Base-by-base conservation (phyloP, 768 basidiomycete genomes). In the Trametes meyenii region DNA sequence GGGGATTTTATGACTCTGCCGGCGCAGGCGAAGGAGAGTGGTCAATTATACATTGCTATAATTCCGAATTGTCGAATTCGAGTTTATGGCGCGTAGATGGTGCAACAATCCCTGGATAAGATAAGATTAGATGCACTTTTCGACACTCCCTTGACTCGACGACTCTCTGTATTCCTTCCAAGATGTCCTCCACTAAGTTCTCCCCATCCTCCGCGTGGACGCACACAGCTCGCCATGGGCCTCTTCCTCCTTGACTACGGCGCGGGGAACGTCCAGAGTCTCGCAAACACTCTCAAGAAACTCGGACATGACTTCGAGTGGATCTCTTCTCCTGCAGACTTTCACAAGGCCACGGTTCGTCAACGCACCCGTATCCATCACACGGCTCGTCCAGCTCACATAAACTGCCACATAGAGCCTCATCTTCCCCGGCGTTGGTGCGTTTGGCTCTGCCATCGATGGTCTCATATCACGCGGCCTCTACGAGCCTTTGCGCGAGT, bases 191-290 rank as follows among this genome's bases (percentile, higher is more conserved):
- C 57, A 36, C 49, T 16, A 24, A 24, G 48, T 39, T 46, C 48
- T 24, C 17, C 35, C 8, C 29, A 3, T 42, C 36, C 50, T 40
- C 55, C 44, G 44, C 60, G 21, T 49, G 19, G 29, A 24, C 26
- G 5, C 40, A 13, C 55, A 19, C 54, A 17, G 21, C 26, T 46
- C 56, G n/a, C 59, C 24, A 84, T 83, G 83, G 75, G 73, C 61
- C 86, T 97, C 65, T 98, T 87, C 75, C 85, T 98, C 69, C 88
- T 98, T 66, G 96, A 98, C 75, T 97, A 98, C 72, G 96, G 96
- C 73, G 96, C 96, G 53, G 96, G 96, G 21, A 98, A 95, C 71
- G 92, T 94, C 48, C 88, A 89, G 77, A 94, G 91, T 70, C 86
- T 98, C 42, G 96, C 96, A 29, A 98, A 98, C 74, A 91, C 96